Percentiles rank a stretch among this genome's conserved stretches.
These are phyloP conservation scores for Trichoderma koningiopsis DNA, from an alignment of 2,329 filamentous ascomycete species.

Conservation along the genomic window DNA sequence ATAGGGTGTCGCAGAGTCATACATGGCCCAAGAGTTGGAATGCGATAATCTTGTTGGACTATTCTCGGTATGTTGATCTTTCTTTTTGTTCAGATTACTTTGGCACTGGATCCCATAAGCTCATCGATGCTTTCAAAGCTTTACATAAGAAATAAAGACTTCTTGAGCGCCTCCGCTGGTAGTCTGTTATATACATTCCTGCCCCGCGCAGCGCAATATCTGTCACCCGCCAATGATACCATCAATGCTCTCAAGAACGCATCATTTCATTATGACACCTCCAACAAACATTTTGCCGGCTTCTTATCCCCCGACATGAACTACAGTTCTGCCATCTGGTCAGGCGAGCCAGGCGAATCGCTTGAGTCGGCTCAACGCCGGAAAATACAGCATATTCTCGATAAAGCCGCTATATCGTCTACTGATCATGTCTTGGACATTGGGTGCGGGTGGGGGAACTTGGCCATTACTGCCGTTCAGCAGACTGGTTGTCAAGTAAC, in stretches of 20 bases:
- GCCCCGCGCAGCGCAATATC: slow-evolving; percentile 2
- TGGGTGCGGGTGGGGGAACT: slow-evolving; percentile 73
- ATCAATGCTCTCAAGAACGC: slow-evolving; percentile 18
- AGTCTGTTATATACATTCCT: slow-evolving; percentile 15
- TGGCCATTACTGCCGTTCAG: slow-evolving; percentile 68
- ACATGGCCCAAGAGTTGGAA: slow-evolving; percentile 26
- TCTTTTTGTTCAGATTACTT: no score
- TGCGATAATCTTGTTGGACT: slow-evolving; percentile 24
- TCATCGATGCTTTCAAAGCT: neutral
- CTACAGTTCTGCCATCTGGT: slow-evolving; percentile 28
- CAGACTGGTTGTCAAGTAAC: slow-evolving; percentile 69
- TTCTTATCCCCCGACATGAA: slow-evolving; percentile 28
- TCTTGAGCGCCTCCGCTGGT: slow-evolving; percentile 10
- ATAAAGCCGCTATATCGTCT: slow-evolving; percentile 61
- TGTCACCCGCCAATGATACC: slow-evolving; percentile 12
- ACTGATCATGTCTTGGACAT: slow-evolving; percentile 72
- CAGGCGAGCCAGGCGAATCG: slow-evolving; percentile 47
- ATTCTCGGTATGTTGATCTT: slow-evolving; percentile 20
- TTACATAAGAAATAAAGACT: slow-evolving; percentile 15
- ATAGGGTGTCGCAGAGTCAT: slow-evolving; percentile 28
- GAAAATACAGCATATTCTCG: slow-evolving; percentile 68
- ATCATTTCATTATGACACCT: slow-evolving; percentile 27
- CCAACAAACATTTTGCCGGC: slow-evolving; percentile 25
- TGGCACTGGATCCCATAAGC: neutral
- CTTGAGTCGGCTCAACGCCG: slow-evolving; percentile 67